Base-by-base conservation (phyloP, 768 basidiomycete genomes). In the Leucocoprinus leucothites region DNA sequence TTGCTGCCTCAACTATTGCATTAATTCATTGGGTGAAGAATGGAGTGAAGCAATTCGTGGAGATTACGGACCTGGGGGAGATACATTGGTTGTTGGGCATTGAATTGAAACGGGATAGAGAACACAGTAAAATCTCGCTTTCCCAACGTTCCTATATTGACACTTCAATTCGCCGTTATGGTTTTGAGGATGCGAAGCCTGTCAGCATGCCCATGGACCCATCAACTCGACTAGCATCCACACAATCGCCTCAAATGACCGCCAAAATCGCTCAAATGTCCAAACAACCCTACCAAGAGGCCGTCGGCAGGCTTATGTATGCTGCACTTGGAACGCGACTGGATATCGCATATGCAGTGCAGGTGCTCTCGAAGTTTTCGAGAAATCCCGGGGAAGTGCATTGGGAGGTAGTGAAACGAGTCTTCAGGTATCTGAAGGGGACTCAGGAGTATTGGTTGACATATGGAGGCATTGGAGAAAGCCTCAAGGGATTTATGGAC, bases 91-190 rank as follows among this genome's bases (percentile, higher is more conserved):
- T n/a, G n/a, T n/a, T n/a, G n/a, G n/a, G n/a, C n/a, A 44, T 44
- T 22, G 21, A 44, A 22, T 2, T 44, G 19, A 44, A 44, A 22
- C 18, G 43, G 21, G 3, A 3, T 5, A 7, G 43, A 8, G 43
- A 44, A 44, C 3, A 19, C 2, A 13, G 43, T 13, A 44, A 44
- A 22, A 11, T 44, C 2, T 11, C 24, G 43, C 51, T 71, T 8
- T 66, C 56, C 13, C 71, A 72, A 45, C 45, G 48, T 0, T 60
- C 61, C n/a, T 74, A 71, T 40, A 63, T 75, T 16, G 56, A 67
- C 18, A 51, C 61, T 2, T 48, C 71, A 0, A 62, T 74, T 16
- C 51, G 53, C 8, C 56, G 64, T 31, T 65, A 65, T 41, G 53
- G 59, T 19, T 51, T 70, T 3, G 34, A 63, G 41, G 42, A 70